Evolutionary conservation across 805 yeast genomes (phyloP).

Genomic region (Candida xiaguanensis): DNA sequence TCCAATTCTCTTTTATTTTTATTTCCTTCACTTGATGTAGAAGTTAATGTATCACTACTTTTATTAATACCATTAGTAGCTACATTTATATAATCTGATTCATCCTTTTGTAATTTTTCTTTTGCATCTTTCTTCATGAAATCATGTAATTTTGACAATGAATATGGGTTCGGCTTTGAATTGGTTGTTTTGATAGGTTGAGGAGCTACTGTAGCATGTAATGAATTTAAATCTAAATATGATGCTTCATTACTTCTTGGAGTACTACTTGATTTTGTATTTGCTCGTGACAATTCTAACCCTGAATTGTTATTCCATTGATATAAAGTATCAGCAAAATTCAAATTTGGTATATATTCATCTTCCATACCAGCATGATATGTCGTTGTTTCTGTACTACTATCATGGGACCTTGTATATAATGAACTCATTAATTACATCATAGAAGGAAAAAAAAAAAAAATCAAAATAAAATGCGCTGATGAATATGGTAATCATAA

Average conservation of each 20-base stretch:
- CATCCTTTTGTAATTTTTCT: background rate
- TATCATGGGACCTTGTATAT: slow-evolving; percentile 31
- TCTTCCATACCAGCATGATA: slow-evolving; percentile 55
- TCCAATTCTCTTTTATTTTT: slow-evolving; percentile 6
- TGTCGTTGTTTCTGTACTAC: slow-evolving; percentile 10
- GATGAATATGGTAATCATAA: background rate
- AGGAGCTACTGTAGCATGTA: slow-evolving; percentile 44
- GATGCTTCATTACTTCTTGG: slow-evolving; percentile 32
- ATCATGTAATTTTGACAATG: slow-evolving; percentile 21
- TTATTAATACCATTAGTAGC: background rate
- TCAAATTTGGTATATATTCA: slow-evolving; percentile 73
- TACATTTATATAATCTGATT: slow-evolving; percentile 7
- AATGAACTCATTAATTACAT: slow-evolving; percentile 11
- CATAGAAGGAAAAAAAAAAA: background rate
- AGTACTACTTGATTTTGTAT: slow-evolving; percentile 17
- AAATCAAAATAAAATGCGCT: background rate
- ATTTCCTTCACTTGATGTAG: slow-evolving; percentile 4
- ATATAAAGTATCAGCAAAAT: slow-evolving; percentile 46
- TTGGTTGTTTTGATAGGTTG: slow-evolving; percentile 29
- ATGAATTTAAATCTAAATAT: slow-evolving; percentile 36
- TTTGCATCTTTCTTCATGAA: slow-evolving; percentile 16
- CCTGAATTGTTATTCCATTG: slow-evolving; percentile 40
- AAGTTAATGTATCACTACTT: slow-evolving; percentile 9
- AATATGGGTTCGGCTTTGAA: slow-evolving; percentile 10
- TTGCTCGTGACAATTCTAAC: slow-evolving; percentile 5